A percentile compares a stretch with the other conserved stretches of the same genome.
Conservation (phyloP, 345 rosid genomes). For the Lagerstroemia speciosa region DNA sequence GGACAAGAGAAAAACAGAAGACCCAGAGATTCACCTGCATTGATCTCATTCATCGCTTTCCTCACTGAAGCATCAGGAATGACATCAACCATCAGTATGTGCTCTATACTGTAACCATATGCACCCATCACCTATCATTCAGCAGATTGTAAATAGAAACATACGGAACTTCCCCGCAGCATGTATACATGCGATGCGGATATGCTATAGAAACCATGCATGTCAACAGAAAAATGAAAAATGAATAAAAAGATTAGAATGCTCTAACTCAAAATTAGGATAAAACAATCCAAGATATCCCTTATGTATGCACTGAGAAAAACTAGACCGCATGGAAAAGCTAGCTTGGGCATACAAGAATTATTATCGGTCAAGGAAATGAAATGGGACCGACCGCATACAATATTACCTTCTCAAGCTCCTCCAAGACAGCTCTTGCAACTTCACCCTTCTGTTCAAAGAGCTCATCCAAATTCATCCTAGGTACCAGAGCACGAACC, state of each 20-base stretch:
- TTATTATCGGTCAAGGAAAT: not conserved
- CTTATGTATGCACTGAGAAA: not conserved
- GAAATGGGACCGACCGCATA: not conserved
- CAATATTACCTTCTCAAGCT: slow-evolving; percentile 71
- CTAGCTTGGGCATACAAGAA: not conserved
- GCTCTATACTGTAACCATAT: slow-evolving; percentile 94
- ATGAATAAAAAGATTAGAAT: not conserved
- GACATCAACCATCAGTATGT: slow-evolving; percentile 94
- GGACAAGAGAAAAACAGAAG: not conserved
- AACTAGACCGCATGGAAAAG: not conserved
- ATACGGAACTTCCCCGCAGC: not conserved
- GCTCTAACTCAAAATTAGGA: not conserved
- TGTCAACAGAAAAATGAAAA: not conserved
- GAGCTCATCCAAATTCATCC: slow-evolving; percentile 78
- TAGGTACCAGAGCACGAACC: slow-evolving; percentile 90
- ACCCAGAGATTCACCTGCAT: slow-evolving; percentile 57
- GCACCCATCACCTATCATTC: slow-evolving; percentile 75
- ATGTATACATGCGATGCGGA: not conserved
- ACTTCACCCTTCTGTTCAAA: slow-evolving; percentile 98
- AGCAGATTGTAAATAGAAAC: not conserved
- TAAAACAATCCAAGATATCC: not conserved
- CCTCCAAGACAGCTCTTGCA: slow-evolving; percentile 85
- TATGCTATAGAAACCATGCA: slow-evolving; percentile 1
- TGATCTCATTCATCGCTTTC: slow-evolving; percentile 98
- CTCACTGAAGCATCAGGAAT: slow-evolving; percentile 90